Evolutionary conservation across 2,329 filamentous ascomycete species (phyloP).

Genomic region (Aspergillus fijiensis): DNA sequence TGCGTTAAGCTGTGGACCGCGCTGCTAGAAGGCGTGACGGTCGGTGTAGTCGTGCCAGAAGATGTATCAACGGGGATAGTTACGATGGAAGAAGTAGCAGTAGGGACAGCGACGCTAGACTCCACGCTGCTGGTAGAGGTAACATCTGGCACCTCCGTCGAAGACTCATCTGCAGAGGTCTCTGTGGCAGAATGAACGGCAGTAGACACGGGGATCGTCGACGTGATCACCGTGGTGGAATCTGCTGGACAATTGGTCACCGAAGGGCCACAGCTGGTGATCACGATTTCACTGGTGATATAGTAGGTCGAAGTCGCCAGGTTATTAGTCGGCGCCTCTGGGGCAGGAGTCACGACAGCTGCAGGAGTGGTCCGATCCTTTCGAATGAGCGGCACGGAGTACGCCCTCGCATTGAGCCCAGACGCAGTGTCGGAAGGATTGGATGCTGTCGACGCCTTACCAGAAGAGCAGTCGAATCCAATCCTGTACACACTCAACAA

Average conservation of each 20-base stretch:
- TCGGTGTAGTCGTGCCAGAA: not conserved
- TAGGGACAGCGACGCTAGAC: not conserved
- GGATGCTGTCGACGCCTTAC: conserved; percentile 13
- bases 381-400: conserved; percentile 1
- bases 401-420: not conserved
- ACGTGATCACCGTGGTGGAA: conserved; percentile 52
- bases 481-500: conserved; percentile 57
- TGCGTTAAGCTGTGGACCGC: not conserved
- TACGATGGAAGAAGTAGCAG: not conserved
- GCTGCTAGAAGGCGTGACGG: not conserved
- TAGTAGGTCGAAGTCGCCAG: conserved; percentile 41
- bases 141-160: conserved; percentile 4
- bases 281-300: conserved; percentile 37
- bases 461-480: conserved; percentile 31
- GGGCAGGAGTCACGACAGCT: conserved; percentile 4
- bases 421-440: conserved; percentile 4
- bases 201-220: conserved; percentile 58
- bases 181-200: conserved; percentile 56
- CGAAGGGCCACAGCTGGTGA: conserved; percentile 42
- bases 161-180: conserved; percentile 12
- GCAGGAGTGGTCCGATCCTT: not conserved
- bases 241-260: conserved; percentile 54
- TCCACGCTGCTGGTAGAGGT: conserved; percentile 6
- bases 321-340: conserved; percentile 6
- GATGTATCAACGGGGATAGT: not conserved